phyloP scores from a whole-genome alignment of 148 eudicot genomes.

The Linanthus parryae region DNA sequence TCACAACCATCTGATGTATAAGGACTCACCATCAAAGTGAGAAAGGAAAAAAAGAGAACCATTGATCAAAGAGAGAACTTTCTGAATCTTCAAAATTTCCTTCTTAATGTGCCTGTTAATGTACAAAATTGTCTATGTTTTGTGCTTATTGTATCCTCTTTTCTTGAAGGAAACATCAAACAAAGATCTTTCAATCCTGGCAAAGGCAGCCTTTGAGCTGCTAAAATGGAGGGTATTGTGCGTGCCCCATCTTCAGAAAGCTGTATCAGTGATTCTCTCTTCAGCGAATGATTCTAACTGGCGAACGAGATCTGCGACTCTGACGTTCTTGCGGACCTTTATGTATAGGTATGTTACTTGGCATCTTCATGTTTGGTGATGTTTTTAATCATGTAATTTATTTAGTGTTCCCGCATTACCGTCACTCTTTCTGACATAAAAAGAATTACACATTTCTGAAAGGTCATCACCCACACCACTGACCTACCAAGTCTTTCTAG shows the following conservation, averaged over 20 bases:
- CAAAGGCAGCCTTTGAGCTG: slow-evolving; percentile 94
- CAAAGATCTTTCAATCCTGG: slow-evolving; percentile 86
- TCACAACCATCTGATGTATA: too few relatives aligned
- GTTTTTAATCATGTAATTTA: not conserved
- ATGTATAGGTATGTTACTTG: slow-evolving; percentile 78
- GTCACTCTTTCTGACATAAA: too few relatives aligned
- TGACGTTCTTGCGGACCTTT: slow-evolving; percentile 82
- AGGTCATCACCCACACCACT: too few relatives aligned
- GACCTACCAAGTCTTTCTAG: too few relatives aligned
- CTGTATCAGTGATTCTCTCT: slow-evolving; percentile 62
- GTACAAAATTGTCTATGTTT: too few relatives aligned
- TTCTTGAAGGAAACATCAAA: slow-evolving; percentile 83
- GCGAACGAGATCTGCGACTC: slow-evolving; percentile 95
- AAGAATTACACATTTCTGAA: too few relatives aligned
- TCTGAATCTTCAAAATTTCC: too few relatives aligned
- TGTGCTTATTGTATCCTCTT: too few relatives aligned
- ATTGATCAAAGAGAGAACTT: too few relatives aligned
- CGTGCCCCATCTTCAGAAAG: slow-evolving; percentile 68
- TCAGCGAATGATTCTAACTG: slow-evolving; percentile 89
- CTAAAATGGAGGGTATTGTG: slow-evolving; percentile 75
- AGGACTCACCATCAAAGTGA: too few relatives aligned
- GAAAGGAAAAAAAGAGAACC: too few relatives aligned
- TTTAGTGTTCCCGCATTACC: not conserved
- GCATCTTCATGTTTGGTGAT: not conserved
- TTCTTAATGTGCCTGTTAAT: too few relatives aligned